phyloP scores from a whole-genome alignment of 2,329 filamentous ascomycete genomes.

The Cadophora sp. region DNA sequence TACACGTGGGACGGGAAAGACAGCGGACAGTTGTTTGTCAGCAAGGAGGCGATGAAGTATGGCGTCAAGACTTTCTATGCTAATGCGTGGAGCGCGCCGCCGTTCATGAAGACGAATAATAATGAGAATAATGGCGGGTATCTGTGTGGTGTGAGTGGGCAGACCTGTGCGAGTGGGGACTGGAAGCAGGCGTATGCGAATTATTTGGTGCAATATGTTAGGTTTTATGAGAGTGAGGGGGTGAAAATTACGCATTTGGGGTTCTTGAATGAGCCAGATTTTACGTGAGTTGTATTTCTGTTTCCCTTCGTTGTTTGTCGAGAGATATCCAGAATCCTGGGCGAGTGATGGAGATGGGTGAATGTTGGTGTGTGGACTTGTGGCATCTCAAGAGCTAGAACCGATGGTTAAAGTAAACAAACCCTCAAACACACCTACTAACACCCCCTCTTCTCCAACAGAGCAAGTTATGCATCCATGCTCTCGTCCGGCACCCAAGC shows the following conservation, averaged over 20 bases:
- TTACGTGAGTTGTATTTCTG: conserved; percentile 30
- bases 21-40: conserved; percentile 57
- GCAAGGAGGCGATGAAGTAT: conserved; percentile 52
- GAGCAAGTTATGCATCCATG: conserved; percentile 53
- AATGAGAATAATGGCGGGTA: conserved; percentile 52
- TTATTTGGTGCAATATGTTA: conserved; percentile 54
- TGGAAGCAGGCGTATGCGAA: conserved; percentile 57
- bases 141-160: conserved; percentile 52
- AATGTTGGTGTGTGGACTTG: background rate
- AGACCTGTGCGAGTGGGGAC: conserved; percentile 50
- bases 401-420: background rate
- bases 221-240: conserved; percentile 49
- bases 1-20: conserved; percentile 56
- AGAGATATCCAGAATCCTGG: background rate
- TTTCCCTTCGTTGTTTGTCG: background rate
- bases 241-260: conserved; percentile 50
- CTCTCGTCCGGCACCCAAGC: conserved; percentile 53
- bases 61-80: conserved; percentile 54
- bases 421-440: background rate
- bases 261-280: conserved; percentile 54
- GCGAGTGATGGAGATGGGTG: background rate
- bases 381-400: background rate
- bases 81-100: conserved; percentile 57
- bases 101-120: conserved; percentile 58
- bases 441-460: background rate